phyloP scores from a whole-genome alignment of 2,329 filamentous ascomycete genomes.

The Cercospora brassicicola region DNA sequence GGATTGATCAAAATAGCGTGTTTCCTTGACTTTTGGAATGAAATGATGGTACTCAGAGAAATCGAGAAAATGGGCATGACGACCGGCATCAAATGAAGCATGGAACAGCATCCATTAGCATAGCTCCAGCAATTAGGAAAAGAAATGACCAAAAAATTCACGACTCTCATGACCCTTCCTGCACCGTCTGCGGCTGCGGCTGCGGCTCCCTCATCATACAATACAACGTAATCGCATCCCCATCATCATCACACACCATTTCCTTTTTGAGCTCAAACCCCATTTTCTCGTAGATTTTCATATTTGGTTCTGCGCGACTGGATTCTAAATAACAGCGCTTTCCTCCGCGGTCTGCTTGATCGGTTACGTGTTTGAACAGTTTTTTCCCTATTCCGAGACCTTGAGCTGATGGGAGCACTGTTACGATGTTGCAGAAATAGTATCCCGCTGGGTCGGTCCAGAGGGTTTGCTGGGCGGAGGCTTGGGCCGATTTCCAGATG shows the following conservation, averaged over 20 bases:
- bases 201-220: conserved; percentile 49
- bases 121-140: neutral
- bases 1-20: neutral
- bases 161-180: neutral
- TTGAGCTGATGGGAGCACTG: neutral
- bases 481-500: neutral
- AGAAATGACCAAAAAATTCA: neutral
- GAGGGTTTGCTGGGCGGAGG: neutral
- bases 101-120: neutral
- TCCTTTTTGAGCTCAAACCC: conserved; percentile 66
- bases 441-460: neutral
- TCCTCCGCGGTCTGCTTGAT: neutral
- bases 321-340: neutral
- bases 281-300: conserved; percentile 42
- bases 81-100: neutral
- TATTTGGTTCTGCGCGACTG: neutral
- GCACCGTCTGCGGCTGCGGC: neutral
- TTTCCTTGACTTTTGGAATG: neutral
- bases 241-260: conserved; percentile 53
- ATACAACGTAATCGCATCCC: conserved; percentile 52
- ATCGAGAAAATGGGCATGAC: neutral
- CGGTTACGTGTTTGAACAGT: neutral
- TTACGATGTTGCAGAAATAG: neutral
- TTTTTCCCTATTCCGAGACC: neutral
- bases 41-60: neutral